A percentile compares a stretch with the other conserved stretches of the same genome.
Evolutionary conservation across 2,329 filamentous ascomycete species (phyloP).

Genomic region (Ascocoryne sarcoides): DNA sequence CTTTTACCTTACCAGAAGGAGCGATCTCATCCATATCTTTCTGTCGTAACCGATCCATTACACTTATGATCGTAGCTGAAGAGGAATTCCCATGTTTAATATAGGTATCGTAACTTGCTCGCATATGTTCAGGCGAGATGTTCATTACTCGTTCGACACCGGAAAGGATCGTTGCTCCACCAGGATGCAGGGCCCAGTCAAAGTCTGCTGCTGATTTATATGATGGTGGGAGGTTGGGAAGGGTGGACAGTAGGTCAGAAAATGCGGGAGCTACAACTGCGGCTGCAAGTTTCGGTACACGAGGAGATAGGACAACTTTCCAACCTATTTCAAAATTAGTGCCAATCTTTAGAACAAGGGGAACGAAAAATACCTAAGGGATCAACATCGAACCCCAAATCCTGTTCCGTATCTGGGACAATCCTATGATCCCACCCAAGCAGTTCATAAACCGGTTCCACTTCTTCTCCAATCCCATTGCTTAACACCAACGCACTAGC

Average conservation of each 20-base stretch:
- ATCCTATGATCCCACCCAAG: conserved; percentile 57
- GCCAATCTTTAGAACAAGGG: not conserved
- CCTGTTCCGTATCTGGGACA: conserved; percentile 51
- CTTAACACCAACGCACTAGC: conserved; percentile 57
- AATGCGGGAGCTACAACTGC: conserved; percentile 46
- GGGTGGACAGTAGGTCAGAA: conserved; percentile 40
- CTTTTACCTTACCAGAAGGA: conserved; percentile 40
- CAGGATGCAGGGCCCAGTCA: conserved; percentile 68
- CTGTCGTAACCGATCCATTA: conserved; percentile 50
- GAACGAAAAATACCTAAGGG: conserved; percentile 40
- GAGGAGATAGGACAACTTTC: conserved; percentile 57
- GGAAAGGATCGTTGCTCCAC: conserved; percentile 56
- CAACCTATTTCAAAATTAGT: conserved; percentile 36
- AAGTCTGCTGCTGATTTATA: conserved; percentile 47
- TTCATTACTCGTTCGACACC: conserved; percentile 51
- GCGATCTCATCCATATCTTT: conserved; percentile 52
- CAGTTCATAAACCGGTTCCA: conserved; percentile 44
- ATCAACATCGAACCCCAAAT: conserved; percentile 58
- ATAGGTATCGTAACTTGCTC: conserved; percentile 62
- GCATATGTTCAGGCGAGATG: conserved; percentile 54
- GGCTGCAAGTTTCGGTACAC: conserved; percentile 49
- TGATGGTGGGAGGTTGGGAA: conserved; percentile 35
- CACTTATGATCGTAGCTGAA: conserved; percentile 60
- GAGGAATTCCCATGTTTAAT: conserved; percentile 60
- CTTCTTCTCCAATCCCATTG: conserved; percentile 45